These are phyloP conservation scores for Desmodesmus armatus DNA, from an alignment of 139 green algal species.

Conservation along the genomic window DNA sequence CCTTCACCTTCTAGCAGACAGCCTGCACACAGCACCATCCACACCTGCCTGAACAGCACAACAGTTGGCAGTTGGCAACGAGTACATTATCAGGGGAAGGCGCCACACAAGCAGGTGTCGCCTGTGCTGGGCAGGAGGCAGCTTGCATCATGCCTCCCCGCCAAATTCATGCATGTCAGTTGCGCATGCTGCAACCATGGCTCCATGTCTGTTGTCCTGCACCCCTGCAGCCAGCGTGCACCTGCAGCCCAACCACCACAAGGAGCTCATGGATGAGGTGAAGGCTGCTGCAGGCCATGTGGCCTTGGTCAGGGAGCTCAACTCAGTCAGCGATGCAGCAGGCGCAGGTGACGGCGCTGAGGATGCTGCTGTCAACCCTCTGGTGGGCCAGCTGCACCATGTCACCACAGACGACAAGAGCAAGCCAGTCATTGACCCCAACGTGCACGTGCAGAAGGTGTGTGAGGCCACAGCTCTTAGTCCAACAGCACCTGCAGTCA, in stretches of 20 bases:
- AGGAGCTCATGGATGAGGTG: conserved; percentile 43
- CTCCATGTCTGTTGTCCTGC: too few relatives aligned
- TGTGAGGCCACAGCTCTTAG: too few relatives aligned
- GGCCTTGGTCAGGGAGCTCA: conserved; percentile 24
- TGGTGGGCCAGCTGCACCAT: conserved; percentile 34
- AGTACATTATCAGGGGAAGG: too few relatives aligned
- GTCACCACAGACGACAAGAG: conserved; percentile 38
- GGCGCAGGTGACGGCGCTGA: conserved; percentile 33
- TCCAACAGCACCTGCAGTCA: too few relatives aligned
- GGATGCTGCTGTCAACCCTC: neutral
- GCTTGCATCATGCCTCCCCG: too few relatives aligned
- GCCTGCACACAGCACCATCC: neutral
- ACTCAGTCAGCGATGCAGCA: conserved; percentile 28
- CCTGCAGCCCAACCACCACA: conserved; percentile 33
- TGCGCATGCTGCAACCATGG: neutral
- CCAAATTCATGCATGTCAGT: too few relatives aligned
- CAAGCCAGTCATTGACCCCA: conserved; percentile 25
- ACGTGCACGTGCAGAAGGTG: conserved; percentile 28
- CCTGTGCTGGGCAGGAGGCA: too few relatives aligned
- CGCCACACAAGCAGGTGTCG: too few relatives aligned
- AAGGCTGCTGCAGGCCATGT: conserved; percentile 23
- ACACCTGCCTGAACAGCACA: neutral
- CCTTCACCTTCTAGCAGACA: too few relatives aligned
- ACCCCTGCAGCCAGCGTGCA: conserved; percentile 25
- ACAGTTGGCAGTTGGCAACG: neutral